Evolutionary conservation across 768 basidiomycete genomes (phyloP).

Genomic region (Russula olivacea): DNA sequence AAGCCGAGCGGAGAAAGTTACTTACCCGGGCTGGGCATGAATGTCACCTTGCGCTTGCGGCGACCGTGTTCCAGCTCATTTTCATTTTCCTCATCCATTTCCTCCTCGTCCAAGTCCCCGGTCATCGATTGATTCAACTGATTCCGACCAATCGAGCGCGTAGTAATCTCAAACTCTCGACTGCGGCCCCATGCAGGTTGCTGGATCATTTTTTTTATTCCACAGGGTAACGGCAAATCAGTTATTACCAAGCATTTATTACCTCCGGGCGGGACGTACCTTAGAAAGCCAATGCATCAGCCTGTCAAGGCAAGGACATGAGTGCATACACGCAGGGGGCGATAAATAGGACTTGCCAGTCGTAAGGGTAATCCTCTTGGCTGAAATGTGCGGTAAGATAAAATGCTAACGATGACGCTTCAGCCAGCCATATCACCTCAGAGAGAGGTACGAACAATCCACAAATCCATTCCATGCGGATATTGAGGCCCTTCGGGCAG

Average conservation of each 20-base stretch:
- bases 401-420: slow-evolving; percentile 48
- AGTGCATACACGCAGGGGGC: slow-evolving; percentile 6
- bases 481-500: slow-evolving; percentile 70
- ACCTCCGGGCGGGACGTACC: slow-evolving; percentile 36
- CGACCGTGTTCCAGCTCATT: slow-evolving; percentile 62
- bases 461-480: slow-evolving; percentile 89
- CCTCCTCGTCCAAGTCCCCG: slow-evolving; percentile 74
- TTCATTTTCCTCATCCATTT: slow-evolving; percentile 51
- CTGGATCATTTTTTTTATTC: slow-evolving; percentile 36
- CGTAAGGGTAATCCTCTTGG: slow-evolving; percentile 82
- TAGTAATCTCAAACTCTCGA: slow-evolving; percentile 86
- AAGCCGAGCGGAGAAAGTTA: slow-evolving; percentile 20
- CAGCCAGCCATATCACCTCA: slow-evolving; percentile 11
- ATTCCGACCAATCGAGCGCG: slow-evolving; percentile 60
- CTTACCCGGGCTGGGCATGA: slow-evolving; percentile 79
- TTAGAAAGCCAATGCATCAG: slow-evolving; percentile 87
- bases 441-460: slow-evolving; percentile 52
- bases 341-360: slow-evolving; percentile 48
- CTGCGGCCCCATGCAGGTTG: slow-evolving; percentile 89
- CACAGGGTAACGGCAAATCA: slow-evolving; percentile 8
- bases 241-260: not conserved
- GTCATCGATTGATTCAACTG: slow-evolving; percentile 61
- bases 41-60: slow-evolving; percentile 71
- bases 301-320: slow-evolving; percentile 38
- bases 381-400: slow-evolving; percentile 87